phyloP scores from a whole-genome alignment of 352 stramenopile genomes.

The Paralagenidium karlingii region DNA sequence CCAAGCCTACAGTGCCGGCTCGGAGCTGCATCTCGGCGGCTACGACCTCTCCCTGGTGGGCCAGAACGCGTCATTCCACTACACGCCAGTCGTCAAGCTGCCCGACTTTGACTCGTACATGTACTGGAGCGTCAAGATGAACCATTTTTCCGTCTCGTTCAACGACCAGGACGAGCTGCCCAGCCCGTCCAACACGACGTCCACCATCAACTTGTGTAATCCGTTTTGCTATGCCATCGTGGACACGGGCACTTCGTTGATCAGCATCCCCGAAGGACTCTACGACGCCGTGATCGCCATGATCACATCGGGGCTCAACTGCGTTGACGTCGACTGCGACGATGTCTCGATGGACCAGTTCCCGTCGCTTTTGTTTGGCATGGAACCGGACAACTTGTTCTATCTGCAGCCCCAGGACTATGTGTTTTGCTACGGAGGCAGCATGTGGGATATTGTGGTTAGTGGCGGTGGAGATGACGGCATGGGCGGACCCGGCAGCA shows the following conservation, averaged over 20 bases:
- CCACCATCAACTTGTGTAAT: constrained; percentile 36
- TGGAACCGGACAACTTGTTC: constrained; percentile 79
- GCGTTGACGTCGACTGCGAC: constrained; percentile 54
- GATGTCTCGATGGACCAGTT: constrained; percentile 35
- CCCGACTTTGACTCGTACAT: constrained; percentile 66
- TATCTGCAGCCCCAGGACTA: constrained; percentile 71
- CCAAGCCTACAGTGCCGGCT: constrained; percentile 48
- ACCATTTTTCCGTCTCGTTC: constrained; percentile 21
- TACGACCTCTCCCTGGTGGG: constrained; percentile 77
- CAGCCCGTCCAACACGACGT: too few relatives aligned
- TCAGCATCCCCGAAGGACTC: constrained; percentile 60
- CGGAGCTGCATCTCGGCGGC: constrained; percentile 71
- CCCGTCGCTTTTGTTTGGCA: constrained; percentile 58
- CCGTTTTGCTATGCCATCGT: constrained; percentile 82
- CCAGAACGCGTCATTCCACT: constrained; percentile 76
- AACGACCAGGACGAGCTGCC: too few relatives aligned
- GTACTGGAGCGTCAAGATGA: constrained; percentile 82
- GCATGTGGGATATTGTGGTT: too few relatives aligned
- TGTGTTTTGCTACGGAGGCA: constrained; percentile 53
- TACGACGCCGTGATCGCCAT: constrained; percentile 44
- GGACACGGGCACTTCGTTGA: constrained; percentile 80
- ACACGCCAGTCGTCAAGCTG: constrained; percentile 75
- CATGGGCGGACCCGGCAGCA: too few relatives aligned
- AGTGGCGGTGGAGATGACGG: too few relatives aligned
- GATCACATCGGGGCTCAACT: constrained; percentile 52